A percentile compares a stretch with the other conserved stretches of the same genome.
phyloP scores from a whole-genome alignment of 495 filamentous ascomycete genomes.

The Talaromyces thailandensis region DNA sequence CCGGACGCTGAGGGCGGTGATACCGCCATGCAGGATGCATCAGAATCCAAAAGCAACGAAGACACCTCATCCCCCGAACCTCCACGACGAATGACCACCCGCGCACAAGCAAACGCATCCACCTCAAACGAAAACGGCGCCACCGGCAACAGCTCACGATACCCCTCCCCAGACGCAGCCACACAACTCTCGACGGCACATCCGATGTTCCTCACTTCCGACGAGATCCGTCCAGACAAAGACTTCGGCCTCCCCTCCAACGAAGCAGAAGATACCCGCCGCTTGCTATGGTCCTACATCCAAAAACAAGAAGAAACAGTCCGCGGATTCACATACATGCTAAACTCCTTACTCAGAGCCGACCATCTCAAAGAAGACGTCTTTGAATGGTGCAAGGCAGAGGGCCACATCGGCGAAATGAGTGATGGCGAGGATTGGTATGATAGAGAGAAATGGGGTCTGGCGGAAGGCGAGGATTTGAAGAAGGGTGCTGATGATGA shows the following conservation, averaged over 20 bases:
- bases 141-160: conserved; percentile 29
- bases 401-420: conserved; percentile 77
- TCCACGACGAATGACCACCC: conserved; percentile 61
- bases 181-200: conserved; percentile 54
- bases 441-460: conserved; percentile 78
- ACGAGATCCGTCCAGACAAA: conserved; percentile 59
- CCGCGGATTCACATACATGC: conserved; percentile 66
- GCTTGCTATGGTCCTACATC: conserved; percentile 73
- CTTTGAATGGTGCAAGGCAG: conserved; percentile 78
- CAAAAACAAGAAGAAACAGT: conserved; percentile 95
- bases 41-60: background rate
- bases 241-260: conserved; percentile 69
- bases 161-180: conserved; percentile 39
- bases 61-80: conserved; percentile 24
- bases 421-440: conserved; percentile 97
- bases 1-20: background rate
- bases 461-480: conserved; percentile 63
- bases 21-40: background rate
- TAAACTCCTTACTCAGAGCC: conserved; percentile 65
- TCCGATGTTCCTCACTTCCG: conserved; percentile 73
- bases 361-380: conserved; percentile 72
- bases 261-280: conserved; percentile 85
- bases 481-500: conserved; percentile 91
- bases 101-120: conserved; percentile 50
- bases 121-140: conserved; percentile 21